Conservation (phyloP, 2,329 filamentous ascomycete species). For the Colletotrichum incanum region DNA sequence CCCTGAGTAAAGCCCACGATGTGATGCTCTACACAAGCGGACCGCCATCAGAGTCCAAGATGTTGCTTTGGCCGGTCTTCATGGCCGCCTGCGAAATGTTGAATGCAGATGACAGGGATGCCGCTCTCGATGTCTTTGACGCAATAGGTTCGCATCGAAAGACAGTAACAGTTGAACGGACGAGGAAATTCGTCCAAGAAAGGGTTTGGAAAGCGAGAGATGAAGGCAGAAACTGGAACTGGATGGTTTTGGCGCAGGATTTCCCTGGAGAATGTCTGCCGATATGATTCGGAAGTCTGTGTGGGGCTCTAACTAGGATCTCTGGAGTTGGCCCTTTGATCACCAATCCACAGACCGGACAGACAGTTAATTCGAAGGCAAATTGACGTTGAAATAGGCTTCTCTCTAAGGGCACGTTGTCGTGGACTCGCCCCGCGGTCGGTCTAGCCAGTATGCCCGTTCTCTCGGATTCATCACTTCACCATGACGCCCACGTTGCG, state of each 20-base stretch:
- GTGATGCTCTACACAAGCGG: slow-evolving; percentile 48
- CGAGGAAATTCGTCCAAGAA: slow-evolving; percentile 47
- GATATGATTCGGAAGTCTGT: slow-evolving; percentile 48
- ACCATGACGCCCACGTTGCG: slow-evolving; percentile 2
- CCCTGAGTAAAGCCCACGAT: slow-evolving; percentile 49
- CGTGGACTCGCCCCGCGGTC: slow-evolving; percentile 17
- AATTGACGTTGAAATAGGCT: slow-evolving; percentile 36
- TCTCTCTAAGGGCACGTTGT: slow-evolving; percentile 1
- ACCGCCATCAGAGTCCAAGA: slow-evolving; percentile 47
- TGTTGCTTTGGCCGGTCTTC: slow-evolving; percentile 51
- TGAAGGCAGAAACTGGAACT: slow-evolving; percentile 48
- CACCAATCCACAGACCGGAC: background rate
- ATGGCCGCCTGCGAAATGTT: slow-evolving; percentile 49
- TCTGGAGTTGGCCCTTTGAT: background rate
- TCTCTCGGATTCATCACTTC: slow-evolving; percentile 1
- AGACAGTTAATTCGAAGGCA: background rate
- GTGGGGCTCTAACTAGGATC: background rate
- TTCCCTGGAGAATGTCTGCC: slow-evolving; percentile 51
- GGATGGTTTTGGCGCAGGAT: slow-evolving; percentile 49
- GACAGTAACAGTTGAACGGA: slow-evolving; percentile 49
- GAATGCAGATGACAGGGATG: slow-evolving; percentile 45
- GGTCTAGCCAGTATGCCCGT: background rate
- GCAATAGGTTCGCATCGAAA: slow-evolving; percentile 47
- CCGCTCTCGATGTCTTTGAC: slow-evolving; percentile 47
- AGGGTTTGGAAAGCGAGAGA: slow-evolving; percentile 51